Evolutionary conservation across 2,329 filamentous ascomycete genomes (phyloP).

Genomic region (Cytospora piceicola): DNA sequence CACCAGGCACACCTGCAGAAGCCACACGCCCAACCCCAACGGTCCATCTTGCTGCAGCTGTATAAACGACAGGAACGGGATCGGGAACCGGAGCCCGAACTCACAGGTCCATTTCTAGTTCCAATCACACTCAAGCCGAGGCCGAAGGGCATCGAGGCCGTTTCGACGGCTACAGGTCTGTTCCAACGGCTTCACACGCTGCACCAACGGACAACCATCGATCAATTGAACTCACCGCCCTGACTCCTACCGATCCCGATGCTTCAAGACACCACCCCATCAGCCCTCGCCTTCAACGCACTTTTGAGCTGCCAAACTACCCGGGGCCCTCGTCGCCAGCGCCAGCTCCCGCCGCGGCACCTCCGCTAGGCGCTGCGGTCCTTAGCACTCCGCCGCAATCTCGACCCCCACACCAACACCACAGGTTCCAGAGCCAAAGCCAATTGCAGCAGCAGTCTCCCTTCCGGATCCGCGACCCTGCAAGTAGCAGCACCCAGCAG

Average conservation of each 20-base stretch:
- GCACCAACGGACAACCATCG: conserved; percentile 33
- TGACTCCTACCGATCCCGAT: conserved; percentile 12
- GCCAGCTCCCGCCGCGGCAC: conserved; percentile 30
- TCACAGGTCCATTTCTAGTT: conserved; percentile 11
- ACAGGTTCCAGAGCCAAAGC: conserved; percentile 31
- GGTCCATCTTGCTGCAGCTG: conserved; percentile 11
- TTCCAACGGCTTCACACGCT: conserved; percentile 55
- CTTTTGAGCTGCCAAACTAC: conserved; percentile 41
- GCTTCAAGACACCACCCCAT: conserved; percentile 20
- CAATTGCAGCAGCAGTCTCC: conserved; percentile 41
- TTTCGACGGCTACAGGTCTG: conserved; percentile 46
- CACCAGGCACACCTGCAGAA: conserved; percentile 7
- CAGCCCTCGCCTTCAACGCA: conserved; percentile 7
- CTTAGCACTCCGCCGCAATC: conserved; percentile 33
- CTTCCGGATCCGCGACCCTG: conserved; percentile 48
- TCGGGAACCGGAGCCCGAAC: neutral
- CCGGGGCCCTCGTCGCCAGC: conserved; percentile 35
- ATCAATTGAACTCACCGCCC: conserved; percentile 28
- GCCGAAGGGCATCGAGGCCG: conserved; percentile 44
- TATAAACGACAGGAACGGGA: neutral
- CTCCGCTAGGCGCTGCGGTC: conserved; percentile 31
- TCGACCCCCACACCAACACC: conserved; percentile 31
- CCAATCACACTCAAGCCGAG: conserved; percentile 16
- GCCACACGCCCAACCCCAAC: conserved; percentile 6
- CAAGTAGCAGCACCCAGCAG: conserved; percentile 36